Conservation (phyloP, 2,329 filamentous ascomycete genomes). For the Lasiodiplodia theobromae region DNA sequence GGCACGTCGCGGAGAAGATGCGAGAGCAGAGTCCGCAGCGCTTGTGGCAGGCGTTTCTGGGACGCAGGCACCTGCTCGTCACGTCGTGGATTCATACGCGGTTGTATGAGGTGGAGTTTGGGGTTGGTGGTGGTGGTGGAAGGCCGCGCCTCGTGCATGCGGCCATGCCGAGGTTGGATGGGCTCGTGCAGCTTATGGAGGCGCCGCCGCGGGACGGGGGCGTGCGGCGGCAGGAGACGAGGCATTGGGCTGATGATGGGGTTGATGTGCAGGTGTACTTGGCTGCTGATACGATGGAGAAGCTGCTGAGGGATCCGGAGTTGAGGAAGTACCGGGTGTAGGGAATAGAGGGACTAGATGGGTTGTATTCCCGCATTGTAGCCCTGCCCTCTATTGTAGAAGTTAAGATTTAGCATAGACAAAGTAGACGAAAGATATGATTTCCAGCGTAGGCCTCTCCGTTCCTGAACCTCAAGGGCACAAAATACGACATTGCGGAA, state of each 20-base stretch:
- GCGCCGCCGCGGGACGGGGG: not conserved
- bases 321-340: not conserved
- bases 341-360: too few relatives aligned
- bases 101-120: constrained; percentile 54
- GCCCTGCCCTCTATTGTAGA: too few relatives aligned
- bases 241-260: not conserved
- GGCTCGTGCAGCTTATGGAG: constrained; percentile 53
- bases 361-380: too few relatives aligned
- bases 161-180: constrained; percentile 54
- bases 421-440: too few relatives aligned
- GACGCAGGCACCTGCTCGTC: constrained; percentile 50
- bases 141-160: constrained; percentile 50
- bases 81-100: constrained; percentile 54
- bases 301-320: constrained; percentile 1
- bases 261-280: constrained; percentile 2
- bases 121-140: constrained; percentile 10
- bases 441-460: not conserved
- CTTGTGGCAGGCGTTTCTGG: constrained; percentile 58
- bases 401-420: too few relatives aligned
- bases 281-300: not conserved
- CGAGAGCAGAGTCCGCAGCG: constrained; percentile 56
- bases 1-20: constrained; percentile 53
- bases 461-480: not conserved
- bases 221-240: not conserved
- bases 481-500: not conserved